phyloP scores from a whole-genome alignment of 306 rosid species.

The Coriaria nepalensis region DNA sequence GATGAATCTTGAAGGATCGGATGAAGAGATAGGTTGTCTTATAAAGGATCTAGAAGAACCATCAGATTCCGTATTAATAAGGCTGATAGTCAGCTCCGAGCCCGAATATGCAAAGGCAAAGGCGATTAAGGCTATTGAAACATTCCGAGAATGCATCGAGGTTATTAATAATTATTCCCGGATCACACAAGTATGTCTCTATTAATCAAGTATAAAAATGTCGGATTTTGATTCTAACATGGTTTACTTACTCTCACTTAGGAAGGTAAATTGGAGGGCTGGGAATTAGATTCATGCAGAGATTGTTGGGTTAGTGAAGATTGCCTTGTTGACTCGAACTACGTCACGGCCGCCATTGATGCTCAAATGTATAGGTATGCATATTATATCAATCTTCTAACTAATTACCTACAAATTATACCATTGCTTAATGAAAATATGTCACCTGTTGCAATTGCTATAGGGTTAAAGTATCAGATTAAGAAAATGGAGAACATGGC shows the following conservation, averaged over 20 bases:
- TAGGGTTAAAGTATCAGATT: slow-evolving; percentile 57
- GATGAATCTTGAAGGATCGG: slow-evolving; percentile 67
- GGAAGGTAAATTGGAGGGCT: slow-evolving; percentile 75
- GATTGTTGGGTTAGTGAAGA: slow-evolving; percentile 96
- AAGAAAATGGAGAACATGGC: slow-evolving; percentile 49
- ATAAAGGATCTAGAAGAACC: slow-evolving; percentile 77
- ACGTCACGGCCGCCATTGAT: slow-evolving; percentile 51
- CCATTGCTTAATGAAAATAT: not conserved
- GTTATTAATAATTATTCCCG: slow-evolving; percentile 24
- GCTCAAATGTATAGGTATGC: slow-evolving; percentile 75
- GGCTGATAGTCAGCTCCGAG: slow-evolving; percentile 53
- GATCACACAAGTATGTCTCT: no score
- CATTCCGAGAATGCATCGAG: slow-evolving; percentile 53
- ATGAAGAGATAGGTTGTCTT: slow-evolving; percentile 74
- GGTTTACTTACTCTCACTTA: slow-evolving; percentile 3
- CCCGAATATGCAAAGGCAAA: slow-evolving; percentile 61
- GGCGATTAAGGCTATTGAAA: slow-evolving; percentile 50
- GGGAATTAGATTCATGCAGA: slow-evolving; percentile 85
- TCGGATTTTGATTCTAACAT: not conserved
- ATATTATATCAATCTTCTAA: not conserved
- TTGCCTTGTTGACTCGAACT: slow-evolving; percentile 62
- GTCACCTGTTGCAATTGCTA: not conserved
- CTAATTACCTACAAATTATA: no score
- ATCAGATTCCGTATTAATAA: slow-evolving; percentile 46
- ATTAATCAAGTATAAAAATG: no score